Percentiles rank a stretch among this genome's conserved stretches.
Conservation (phyloP, 345 rosid genomes). For the Schrenkiella parvula region DNA sequence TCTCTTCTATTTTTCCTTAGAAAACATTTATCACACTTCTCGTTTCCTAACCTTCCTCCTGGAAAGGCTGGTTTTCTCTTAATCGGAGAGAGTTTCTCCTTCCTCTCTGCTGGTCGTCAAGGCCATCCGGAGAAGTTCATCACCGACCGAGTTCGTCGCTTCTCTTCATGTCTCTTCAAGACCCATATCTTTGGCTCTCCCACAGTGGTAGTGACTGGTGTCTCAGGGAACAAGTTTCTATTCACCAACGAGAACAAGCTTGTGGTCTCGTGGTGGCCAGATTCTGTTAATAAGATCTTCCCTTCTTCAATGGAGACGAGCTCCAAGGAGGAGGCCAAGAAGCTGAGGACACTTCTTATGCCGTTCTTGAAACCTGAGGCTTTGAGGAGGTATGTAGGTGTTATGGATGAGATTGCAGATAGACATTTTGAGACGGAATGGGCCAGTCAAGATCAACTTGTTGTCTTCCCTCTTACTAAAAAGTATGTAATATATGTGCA, state of each 20-base stretch:
- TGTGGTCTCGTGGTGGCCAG: conserved; percentile 44
- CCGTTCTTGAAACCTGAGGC: conserved; percentile 43
- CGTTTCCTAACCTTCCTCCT: conserved; percentile 35
- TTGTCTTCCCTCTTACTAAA: conserved; percentile 36
- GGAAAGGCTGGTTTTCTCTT: conserved; percentile 35
- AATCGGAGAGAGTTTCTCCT: conserved; percentile 40
- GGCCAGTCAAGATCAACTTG: conserved; percentile 27
- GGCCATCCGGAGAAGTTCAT: conserved; percentile 43
- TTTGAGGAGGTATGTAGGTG: conserved; percentile 28
- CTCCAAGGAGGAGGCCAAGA: conserved; percentile 34
- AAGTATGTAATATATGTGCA: neutral
- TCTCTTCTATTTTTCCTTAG: conserved; percentile 3
- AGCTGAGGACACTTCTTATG: conserved; percentile 30
- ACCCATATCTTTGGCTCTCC: conserved; percentile 34
- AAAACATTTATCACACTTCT: conserved; percentile 19
- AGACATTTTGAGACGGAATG: conserved; percentile 32
- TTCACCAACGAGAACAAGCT: conserved; percentile 44
- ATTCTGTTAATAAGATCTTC: conserved; percentile 40
- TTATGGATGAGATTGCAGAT: conserved; percentile 34
- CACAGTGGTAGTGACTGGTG: conserved; percentile 34
- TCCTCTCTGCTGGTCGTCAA: conserved; percentile 32
- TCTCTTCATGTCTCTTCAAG: conserved; percentile 35
- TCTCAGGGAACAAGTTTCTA: conserved; percentile 39
- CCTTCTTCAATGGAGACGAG: conserved; percentile 35
- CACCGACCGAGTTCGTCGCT: conserved; percentile 28